phyloP scores from a whole-genome alignment of 176 grass and related monocot genomes.

The Carex cristatella region DNA sequence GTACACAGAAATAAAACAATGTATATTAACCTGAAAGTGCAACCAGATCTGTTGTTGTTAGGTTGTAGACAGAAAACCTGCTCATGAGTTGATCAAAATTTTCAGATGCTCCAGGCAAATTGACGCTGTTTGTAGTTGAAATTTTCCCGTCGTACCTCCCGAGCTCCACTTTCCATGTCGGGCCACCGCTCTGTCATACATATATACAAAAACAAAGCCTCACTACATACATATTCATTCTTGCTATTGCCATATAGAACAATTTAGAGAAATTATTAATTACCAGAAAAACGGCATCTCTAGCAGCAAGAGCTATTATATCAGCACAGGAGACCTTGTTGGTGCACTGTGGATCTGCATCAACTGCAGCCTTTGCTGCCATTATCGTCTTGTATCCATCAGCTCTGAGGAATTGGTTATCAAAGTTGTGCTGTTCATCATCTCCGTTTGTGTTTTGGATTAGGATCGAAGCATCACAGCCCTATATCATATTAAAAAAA shows the following conservation, averaged over 20 bases:
- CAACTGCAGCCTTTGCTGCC: conserved; percentile 55
- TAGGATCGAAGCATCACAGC: conserved; percentile 70
- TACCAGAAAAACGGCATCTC: conserved; percentile 52
- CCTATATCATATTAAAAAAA: conserved; percentile 32
- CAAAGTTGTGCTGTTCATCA: conserved; percentile 58
- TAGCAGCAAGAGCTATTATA: conserved; percentile 56
- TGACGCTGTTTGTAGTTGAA: conserved; percentile 35
- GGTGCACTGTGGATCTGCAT: conserved; percentile 41
- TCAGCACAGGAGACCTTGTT: conserved; percentile 69
- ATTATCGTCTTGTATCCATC: conserved; percentile 59
- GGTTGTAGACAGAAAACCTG: conserved; percentile 25
- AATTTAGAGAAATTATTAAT: conserved; percentile 22
- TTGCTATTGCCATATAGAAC: not conserved
- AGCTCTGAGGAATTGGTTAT: conserved; percentile 50
- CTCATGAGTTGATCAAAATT: conserved; percentile 20
- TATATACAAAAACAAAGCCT: not conserved
- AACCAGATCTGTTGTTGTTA: conserved; percentile 35
- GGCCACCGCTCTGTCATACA: conserved; percentile 35
- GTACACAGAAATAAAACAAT: not conserved
- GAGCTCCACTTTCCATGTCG: conserved; percentile 48
- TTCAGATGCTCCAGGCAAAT: conserved; percentile 23
- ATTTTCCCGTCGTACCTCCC: conserved; percentile 43
- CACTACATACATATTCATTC: not conserved
- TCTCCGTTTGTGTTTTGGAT: conserved; percentile 32
- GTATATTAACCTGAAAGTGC: conserved; percentile 35